Percentiles rank a stretch among this genome's conserved stretches.
Conservation (phyloP, 2,329 filamentous ascomycete species). For the Fusarium anthophilum region DNA sequence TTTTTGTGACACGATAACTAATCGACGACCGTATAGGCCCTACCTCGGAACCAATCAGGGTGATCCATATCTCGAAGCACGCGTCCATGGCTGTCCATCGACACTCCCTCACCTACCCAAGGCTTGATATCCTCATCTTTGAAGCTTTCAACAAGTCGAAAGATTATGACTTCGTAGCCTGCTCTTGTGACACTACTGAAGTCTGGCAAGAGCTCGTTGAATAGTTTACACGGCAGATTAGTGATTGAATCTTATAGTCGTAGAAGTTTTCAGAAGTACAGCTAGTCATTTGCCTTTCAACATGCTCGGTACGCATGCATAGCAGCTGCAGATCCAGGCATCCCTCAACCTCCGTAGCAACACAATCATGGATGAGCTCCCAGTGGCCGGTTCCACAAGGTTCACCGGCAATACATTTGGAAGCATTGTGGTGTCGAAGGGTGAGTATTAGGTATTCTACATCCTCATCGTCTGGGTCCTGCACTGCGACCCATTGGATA, state of each 20-base stretch:
- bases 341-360: fast-evolving
- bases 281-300: background rate
- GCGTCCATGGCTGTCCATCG: background rate
- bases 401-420: background rate
- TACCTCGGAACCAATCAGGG: background rate
- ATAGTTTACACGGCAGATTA: too few relatives aligned
- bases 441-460: background rate
- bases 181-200: background rate
- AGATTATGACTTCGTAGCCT: background rate
- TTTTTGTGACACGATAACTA: too few relatives aligned
- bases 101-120: background rate
- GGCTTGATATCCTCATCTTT: too few relatives aligned
- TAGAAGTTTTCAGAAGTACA: background rate
- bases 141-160: background rate
- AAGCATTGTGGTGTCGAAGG: background rate
- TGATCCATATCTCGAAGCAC: background rate
- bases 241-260: background rate
- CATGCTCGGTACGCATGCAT: background rate
- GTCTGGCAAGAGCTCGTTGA: background rate
- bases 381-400: background rate
- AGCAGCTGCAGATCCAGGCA: background rate
- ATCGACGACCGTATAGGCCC: too few relatives aligned
- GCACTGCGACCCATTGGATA: fast-evolving
- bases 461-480: fast-evolving
- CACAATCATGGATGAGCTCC: background rate